Evolutionary conservation across 139 green algal species (phyloP).

Genomic region (Dunaliella primolecta): DNA sequence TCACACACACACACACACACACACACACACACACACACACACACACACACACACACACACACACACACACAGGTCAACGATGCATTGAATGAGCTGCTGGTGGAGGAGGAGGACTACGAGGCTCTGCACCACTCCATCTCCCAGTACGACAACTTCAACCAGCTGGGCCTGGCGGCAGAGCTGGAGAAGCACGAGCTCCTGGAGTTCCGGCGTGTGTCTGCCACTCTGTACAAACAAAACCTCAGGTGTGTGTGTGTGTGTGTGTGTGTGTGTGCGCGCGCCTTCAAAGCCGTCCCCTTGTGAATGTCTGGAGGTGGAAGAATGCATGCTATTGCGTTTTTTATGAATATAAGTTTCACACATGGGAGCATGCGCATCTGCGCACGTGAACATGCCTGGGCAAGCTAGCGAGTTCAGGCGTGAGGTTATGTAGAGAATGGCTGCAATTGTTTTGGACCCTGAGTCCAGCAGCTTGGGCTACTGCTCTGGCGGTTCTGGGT

Average conservation of each 20-base stretch:
- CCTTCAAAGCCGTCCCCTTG: not conserved
- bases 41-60: too few species aligned
- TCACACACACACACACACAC: too few species aligned
- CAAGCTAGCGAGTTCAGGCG: too few species aligned
- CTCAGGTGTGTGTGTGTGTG: constrained; percentile 10
- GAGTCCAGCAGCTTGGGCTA: too few species aligned
- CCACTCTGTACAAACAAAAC: constrained; percentile 89
- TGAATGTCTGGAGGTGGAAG: not conserved
- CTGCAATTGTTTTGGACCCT: too few species aligned
- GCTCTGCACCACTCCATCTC: constrained; percentile 76
- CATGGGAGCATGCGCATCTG: too few species aligned
- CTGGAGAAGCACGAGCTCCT: constrained; percentile 96
- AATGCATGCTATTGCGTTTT: not conserved
- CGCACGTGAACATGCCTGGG: too few species aligned
- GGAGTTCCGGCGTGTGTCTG: constrained; percentile 92
- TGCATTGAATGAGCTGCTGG: constrained; percentile 88
- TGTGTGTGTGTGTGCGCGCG: not conserved
- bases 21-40: too few species aligned
- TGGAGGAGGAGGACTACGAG: constrained; percentile 96
- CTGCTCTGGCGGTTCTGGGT: too few species aligned
- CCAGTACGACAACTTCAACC: constrained; percentile 97
- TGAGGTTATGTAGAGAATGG: too few species aligned
- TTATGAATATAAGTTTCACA: too few species aligned
- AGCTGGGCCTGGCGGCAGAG: constrained; percentile 54
- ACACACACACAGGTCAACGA: constrained; percentile 55